Conservation (phyloP, 345 rosid genomes). For the Lepidium africanum region DNA sequence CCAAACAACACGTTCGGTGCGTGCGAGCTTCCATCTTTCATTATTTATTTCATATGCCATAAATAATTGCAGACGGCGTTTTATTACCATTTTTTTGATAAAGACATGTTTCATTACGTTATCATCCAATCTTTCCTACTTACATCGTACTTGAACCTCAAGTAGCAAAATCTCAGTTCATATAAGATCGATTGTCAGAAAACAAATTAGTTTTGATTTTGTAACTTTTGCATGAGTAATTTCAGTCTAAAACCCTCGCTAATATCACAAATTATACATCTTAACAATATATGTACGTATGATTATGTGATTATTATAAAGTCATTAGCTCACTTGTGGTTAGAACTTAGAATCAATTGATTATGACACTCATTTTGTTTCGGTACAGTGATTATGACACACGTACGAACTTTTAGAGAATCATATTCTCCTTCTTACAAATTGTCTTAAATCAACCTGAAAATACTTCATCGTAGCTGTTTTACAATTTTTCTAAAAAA, state of each 20-base stretch:
- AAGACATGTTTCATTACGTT: neutral
- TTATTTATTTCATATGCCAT: neutral
- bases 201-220: neutral
- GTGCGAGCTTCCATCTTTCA: conserved; percentile 24
- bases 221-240: neutral
- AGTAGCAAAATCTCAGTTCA: conserved; percentile 9
- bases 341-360: conserved; percentile 16
- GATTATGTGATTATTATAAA: neutral
- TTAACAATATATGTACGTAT: neutral
- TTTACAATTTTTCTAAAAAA: neutral
- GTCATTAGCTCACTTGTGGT: neutral
- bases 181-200: neutral
- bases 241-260: neutral
- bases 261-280: neutral
- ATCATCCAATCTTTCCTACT: neutral
- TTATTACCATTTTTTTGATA: neutral
- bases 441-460: neutral
- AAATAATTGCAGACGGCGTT: neutral
- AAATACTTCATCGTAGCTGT: neutral
- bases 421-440: neutral
- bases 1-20: conserved; percentile 15
- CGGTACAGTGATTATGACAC: conserved; percentile 11
- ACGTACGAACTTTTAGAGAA: neutral
- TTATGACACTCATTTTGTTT: conserved; percentile 4
- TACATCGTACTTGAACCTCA: conserved; percentile 22